phyloP scores from a whole-genome alignment of 202 grass and related monocot species.

The Zoysia matrella region DNA sequence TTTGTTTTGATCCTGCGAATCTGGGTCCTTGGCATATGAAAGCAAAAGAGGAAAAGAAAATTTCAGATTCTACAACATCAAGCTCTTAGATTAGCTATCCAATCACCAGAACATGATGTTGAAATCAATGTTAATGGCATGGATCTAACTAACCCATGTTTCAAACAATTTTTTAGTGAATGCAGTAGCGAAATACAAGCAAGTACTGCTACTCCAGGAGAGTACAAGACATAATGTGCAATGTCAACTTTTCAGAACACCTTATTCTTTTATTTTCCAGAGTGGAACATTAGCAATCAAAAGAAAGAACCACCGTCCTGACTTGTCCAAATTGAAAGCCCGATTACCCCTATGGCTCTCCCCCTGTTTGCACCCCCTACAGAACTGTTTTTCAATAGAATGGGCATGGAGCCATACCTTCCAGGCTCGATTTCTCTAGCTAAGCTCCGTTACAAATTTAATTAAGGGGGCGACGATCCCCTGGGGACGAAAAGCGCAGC shows the following conservation, averaged over 20 bases:
- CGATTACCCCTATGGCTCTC: neutral
- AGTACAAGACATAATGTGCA: neutral
- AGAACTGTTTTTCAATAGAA: neutral
- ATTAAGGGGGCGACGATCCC: neutral
- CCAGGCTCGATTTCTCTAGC: no score
- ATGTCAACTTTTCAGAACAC: neutral
- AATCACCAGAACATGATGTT: neutral
- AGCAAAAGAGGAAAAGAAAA: neutral
- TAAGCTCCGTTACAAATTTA: neutral
- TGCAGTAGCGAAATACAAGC: neutral
- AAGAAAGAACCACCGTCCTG: neutral
- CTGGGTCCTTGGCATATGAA: neutral
- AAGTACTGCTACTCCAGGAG: neutral
- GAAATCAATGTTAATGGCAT: neutral
- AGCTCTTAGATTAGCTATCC: neutral
- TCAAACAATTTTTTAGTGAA: neutral
- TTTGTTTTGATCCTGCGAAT: neutral
- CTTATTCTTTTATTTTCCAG: neutral
- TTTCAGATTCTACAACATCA: slow-evolving; percentile 17
- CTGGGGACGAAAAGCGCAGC: neutral
- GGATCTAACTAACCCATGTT: no score
- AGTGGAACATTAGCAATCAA: neutral
- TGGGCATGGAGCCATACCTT: neutral
- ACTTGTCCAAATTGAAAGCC: neutral
- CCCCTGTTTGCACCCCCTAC: neutral